Base-by-base conservation (phyloP, 1,284 basidiomycete species). In the Trichosporon faecale region DNA sequence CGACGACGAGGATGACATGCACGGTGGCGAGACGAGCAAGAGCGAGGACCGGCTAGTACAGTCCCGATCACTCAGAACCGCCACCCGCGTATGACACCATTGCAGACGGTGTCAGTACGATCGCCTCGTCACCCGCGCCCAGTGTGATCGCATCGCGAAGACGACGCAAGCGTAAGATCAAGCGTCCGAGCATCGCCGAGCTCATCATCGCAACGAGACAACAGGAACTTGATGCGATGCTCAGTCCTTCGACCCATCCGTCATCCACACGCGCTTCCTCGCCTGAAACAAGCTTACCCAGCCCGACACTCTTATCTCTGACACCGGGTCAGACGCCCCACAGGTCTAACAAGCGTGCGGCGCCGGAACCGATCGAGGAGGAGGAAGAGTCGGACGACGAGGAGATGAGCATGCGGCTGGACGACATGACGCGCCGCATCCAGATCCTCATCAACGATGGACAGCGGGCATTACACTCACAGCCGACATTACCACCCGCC, bases 391-490 rank as follows among this genome's bases (percentile, higher is more conserved):
- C 37, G 29, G 69, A 70, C 35, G 66, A 44, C 2, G 69, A 70
- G 61, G 57, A 29, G 14, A 65, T 64, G 64, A 65, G 16, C 25
- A 14, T n/a, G 57, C 68, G 72, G 7, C 52, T 73, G 16, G 70
- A 69, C 35, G 66, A 63, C 12, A 71, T 73, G 72, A 27, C 72
- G 2, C 68, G 64, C 33, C 66, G 72, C 18, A 49, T 73, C 2
- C 66, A 69, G 27, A 61, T 23, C 11, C 70, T 73, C 9, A 70
- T 73, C 3, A 29, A 49, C n/a, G 68, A 71, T 21, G 72, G 68
- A 8, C 66, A 67, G 16, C 52, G 64, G 4, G 72, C 72, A 8
- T 61, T 61, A 61, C 27, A 61, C 68, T 73, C 44, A n/a, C 65
- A 16, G 18, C 60, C 40, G 57, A 46, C 18, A n/a, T 49, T 33